Conservation (phyloP, 2,329 filamentous ascomycete species). For the Penicillium capsulatum region DNA sequence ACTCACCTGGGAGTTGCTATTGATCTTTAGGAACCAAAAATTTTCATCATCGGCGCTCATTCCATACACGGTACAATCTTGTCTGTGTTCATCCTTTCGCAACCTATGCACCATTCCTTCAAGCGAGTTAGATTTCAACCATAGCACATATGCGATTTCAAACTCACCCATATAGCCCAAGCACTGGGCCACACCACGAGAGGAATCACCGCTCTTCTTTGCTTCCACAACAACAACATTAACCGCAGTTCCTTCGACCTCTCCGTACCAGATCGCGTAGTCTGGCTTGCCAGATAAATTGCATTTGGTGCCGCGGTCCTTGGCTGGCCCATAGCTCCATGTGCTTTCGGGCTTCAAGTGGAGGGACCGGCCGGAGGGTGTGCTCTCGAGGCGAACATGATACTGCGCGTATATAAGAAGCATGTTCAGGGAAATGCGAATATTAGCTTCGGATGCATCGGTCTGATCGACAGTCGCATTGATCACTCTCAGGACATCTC, state of each 20-base stretch:
- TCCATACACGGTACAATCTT: neutral
- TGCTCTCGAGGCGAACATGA: too few species aligned
- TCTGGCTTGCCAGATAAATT: neutral
- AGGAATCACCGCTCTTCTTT: neutral
- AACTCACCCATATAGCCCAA: neutral
- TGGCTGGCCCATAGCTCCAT: too few species aligned
- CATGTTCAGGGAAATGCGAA: too few species aligned
- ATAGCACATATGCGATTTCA: neutral
- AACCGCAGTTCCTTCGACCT: neutral
- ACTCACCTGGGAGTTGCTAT: neutral
- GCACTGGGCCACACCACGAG: neutral
- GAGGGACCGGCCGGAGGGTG: too few species aligned
- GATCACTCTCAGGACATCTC: too few species aligned
- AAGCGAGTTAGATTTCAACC: neutral
- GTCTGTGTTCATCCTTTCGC: neutral
- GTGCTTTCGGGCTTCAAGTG: too few species aligned
- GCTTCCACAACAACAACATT: neutral
- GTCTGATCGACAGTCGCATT: too few species aligned
- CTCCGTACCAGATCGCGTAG: conserved; percentile 1
- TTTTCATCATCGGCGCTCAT: neutral
- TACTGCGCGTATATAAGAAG: too few species aligned
- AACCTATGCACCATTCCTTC: neutral
- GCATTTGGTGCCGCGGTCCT: too few species aligned
- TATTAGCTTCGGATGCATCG: too few species aligned
- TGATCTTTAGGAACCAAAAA: neutral